Percentiles rank a stretch among this genome's conserved stretches.
Evolutionary conservation across 176 grass and related monocot species (phyloP).

Genomic region (Luzula sylvatica): DNA sequence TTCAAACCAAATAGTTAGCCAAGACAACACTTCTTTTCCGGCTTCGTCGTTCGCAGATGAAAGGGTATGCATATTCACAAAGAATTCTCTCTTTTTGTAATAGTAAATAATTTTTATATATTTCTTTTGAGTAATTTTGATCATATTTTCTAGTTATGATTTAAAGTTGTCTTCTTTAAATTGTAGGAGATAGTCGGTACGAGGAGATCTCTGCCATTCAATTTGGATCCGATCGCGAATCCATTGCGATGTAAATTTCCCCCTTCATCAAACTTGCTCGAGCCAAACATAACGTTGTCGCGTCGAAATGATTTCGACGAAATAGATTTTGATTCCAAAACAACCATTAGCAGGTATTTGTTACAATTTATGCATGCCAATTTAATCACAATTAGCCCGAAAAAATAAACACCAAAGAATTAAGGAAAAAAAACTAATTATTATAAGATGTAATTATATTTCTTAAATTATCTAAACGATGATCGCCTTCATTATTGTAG

Average conservation of each 20-base stretch:
- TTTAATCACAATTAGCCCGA: too few relatives aligned
- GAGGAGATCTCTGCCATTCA: constrained; percentile 45
- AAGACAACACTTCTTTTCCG: constrained; percentile 18
- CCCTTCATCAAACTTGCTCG: constrained; percentile 4
- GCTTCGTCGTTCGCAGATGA: constrained; percentile 22
- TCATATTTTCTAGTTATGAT: not conserved
- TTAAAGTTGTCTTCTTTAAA: constrained; percentile 32
- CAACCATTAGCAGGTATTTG: constrained; percentile 10
- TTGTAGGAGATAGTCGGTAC: constrained; percentile 41
- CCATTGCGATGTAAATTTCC: constrained; percentile 7
- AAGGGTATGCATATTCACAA: constrained; percentile 30
- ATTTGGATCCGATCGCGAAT: constrained; percentile 32
- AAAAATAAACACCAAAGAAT: too few relatives aligned
- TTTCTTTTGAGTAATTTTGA: not conserved
- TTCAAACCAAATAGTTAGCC: constrained; percentile 81
- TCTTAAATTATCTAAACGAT: too few relatives aligned
- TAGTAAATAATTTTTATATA: too few relatives aligned
- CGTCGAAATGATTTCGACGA: not conserved
- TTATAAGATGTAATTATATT: not conserved
- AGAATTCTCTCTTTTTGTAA: too few relatives aligned
- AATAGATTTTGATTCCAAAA: constrained; percentile 4
- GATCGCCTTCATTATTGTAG: constrained; percentile 1
- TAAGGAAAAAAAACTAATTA: not conserved
- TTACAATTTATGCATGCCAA: too few relatives aligned
- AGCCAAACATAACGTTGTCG: constrained; percentile 7